Percentiles rank a stretch among this genome's conserved stretches.
phyloP scores from a whole-genome alignment of 176 grass and related monocot species.

The Rhynchospora tenuis region DNA sequence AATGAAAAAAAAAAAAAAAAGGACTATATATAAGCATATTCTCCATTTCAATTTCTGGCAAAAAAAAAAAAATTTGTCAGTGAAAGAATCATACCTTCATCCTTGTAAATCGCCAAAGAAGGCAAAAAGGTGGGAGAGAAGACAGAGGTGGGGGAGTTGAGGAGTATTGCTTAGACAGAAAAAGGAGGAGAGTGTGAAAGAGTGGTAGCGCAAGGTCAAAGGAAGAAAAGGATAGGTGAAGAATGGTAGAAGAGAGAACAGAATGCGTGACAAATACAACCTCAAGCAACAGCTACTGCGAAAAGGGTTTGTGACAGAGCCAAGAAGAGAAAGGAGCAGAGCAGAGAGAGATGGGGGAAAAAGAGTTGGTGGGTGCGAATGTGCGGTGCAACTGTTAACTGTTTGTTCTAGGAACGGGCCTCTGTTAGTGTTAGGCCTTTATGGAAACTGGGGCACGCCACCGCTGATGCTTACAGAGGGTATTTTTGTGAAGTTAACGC shows the following conservation, averaged over 20 bases:
- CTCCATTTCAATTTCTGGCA: background rate
- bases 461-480: too few relatives aligned
- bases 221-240: slow-evolving; percentile 9
- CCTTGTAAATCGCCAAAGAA: background rate
- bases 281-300: background rate
- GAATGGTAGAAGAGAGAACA: background rate
- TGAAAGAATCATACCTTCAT: slow-evolving; percentile 5
- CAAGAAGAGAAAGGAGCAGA: background rate
- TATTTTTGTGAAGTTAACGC: too few relatives aligned
- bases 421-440: background rate
- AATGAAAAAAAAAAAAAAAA: background rate
- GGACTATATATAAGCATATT: background rate
- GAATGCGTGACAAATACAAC: background rate
- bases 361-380: background rate
- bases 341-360: background rate
- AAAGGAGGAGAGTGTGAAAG: background rate
- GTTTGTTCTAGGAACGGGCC: background rate
- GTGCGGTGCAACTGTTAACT: background rate
- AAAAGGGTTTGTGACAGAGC: background rate
- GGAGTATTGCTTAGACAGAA: background rate
- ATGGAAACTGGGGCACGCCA: too few relatives aligned
- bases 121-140: background rate
- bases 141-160: background rate
- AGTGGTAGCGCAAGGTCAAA: background rate
- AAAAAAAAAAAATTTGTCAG: background rate